These are phyloP conservation scores for Lagenidium giganteum DNA, from an alignment of 352 stramenopile species.

Conservation along the genomic window DNA sequence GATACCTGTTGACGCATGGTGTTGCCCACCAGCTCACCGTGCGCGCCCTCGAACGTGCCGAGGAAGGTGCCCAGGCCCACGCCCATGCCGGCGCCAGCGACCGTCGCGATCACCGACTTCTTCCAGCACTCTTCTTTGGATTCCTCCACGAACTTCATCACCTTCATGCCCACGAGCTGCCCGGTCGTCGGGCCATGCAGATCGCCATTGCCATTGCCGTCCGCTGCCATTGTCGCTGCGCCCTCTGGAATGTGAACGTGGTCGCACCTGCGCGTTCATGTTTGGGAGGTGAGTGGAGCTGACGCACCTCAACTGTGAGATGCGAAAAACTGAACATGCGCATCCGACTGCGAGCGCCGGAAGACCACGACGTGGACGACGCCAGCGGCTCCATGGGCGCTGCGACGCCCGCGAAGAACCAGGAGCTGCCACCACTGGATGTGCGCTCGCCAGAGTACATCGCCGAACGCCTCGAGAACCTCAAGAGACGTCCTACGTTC, in stretches of 20 bases:
- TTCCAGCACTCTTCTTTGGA: conserved; percentile 82
- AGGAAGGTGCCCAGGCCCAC: conserved; percentile 82
- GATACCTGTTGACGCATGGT: conserved; percentile 81
- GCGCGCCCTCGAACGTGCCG: conserved; percentile 82
- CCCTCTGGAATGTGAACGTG: too few species aligned
- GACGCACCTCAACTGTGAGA: too few species aligned
- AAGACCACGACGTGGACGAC: conserved; percentile 28
- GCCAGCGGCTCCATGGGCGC: conserved; percentile 15
- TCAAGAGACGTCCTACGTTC: conserved; percentile 71
- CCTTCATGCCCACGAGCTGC: conserved; percentile 35
- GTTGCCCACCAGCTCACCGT: conserved; percentile 78
- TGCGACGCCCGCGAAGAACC: conserved; percentile 7
- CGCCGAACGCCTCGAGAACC: conserved; percentile 80
- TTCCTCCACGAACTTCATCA: conserved; percentile 73
- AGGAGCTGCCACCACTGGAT: conserved; percentile 44
- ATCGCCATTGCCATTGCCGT: conserved; percentile 7
- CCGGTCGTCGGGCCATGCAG: conserved; percentile 20
- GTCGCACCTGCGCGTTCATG: too few species aligned
- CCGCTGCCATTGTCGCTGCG: background rate
- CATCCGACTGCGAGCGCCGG: conserved; percentile 57
- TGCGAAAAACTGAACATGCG: too few species aligned
- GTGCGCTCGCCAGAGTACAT: conserved; percentile 79
- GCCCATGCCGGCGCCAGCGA: conserved; percentile 69
- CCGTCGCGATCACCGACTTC: conserved; percentile 72
- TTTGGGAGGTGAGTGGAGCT: too few species aligned